These are phyloP conservation scores for Penicillium argentinense DNA, from an alignment of 495 filamentous ascomycete species.

Conservation along the genomic window DNA sequence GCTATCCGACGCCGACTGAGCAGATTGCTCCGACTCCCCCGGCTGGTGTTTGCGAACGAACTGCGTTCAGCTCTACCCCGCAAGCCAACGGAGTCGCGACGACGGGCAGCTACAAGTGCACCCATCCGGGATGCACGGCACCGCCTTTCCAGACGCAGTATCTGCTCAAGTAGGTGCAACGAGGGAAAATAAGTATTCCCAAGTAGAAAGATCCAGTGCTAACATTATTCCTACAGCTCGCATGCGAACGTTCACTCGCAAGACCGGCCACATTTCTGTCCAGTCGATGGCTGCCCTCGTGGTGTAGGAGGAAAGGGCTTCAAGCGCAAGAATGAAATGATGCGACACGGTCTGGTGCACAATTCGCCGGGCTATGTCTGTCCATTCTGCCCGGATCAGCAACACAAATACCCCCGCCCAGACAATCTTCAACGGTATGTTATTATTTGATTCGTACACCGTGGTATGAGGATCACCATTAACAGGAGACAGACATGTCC, in stretches of 20 bases:
- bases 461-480: conserved; percentile 5
- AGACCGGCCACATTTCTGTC: conserved; percentile 87
- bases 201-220: neutral
- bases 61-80: conserved; percentile 18
- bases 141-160: conserved; percentile 92
- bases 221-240: conserved; percentile 59
- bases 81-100: conserved; percentile 25
- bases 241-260: conserved; percentile 96
- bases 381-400: conserved; percentile 92
- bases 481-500: conserved; percentile 65
- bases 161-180: conserved; percentile 64
- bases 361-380: conserved; percentile 95
- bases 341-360: conserved; percentile 92
- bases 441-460: neutral
- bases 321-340: conserved; percentile 99
- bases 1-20: conserved; percentile 47
- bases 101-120: conserved; percentile 56
- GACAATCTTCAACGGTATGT: conserved; percentile 94
- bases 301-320: conserved; percentile 88
- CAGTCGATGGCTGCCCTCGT: conserved; percentile 74
- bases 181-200: neutral
- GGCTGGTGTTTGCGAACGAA: conserved; percentile 26
- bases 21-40: conserved; percentile 17
- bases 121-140: conserved; percentile 74
- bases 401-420: conserved; percentile 94